phyloP scores from a whole-genome alignment of 2,329 filamentous ascomycete genomes.

The Drechslerella dactyloides region DNA sequence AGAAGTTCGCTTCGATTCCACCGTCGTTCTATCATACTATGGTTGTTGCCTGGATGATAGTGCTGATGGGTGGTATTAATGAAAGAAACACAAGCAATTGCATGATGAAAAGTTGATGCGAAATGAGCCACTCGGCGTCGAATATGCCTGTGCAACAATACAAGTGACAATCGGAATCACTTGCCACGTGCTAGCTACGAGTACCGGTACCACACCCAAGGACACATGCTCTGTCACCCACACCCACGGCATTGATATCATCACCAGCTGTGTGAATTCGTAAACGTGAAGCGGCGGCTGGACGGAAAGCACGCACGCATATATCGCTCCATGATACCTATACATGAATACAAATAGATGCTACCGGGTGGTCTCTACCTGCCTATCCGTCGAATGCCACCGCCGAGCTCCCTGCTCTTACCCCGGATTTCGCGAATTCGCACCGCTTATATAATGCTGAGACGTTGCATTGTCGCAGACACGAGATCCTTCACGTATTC shows the following conservation, averaged over 20 bases:
- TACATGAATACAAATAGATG: background rate
- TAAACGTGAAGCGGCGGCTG: too few species aligned
- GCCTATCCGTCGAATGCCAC: background rate
- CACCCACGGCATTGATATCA: too few species aligned
- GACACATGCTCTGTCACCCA: too few species aligned
- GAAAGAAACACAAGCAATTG: background rate
- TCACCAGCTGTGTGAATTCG: too few species aligned
- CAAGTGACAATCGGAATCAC: background rate
- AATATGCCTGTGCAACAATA: background rate
- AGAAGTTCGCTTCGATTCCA: background rate
- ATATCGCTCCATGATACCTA: too few species aligned
- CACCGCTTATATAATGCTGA: slow-evolving; percentile 2
- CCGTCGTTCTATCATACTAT: background rate
- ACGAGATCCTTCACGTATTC: slow-evolving; percentile 14
- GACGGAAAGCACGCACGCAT: too few species aligned
- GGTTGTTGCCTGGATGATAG: background rate
- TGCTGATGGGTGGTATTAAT: background rate
- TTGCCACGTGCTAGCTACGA: too few species aligned
- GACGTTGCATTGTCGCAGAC: slow-evolving; percentile 6
- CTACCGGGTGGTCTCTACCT: background rate
- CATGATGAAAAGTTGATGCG: background rate
- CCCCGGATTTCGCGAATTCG: background rate
- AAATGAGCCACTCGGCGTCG: background rate
- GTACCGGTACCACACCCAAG: too few species aligned
- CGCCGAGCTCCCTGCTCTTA: background rate